phyloP scores from a whole-genome alignment of 768 basidiomycete genomes.

The Lactarius hengduanensis region DNA sequence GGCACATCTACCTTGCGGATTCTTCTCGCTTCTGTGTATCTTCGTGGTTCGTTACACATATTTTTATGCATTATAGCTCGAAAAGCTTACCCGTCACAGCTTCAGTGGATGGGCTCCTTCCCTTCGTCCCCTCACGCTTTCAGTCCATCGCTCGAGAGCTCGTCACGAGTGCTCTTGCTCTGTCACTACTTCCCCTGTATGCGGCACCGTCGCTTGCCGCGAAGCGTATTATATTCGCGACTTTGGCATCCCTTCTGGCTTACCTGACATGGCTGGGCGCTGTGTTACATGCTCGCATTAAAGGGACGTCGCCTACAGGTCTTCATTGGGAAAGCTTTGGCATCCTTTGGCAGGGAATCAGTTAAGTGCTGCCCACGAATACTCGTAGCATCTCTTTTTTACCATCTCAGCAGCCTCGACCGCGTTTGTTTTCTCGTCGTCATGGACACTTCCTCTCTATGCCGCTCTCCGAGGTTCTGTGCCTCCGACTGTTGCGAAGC shows the following conservation, averaged over 20 bases:
- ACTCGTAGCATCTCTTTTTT: neutral
- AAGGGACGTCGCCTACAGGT: slow-evolving; percentile 42
- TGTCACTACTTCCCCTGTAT: slow-evolving; percentile 50
- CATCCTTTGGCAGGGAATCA: slow-evolving; percentile 60
- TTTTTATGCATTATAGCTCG: slow-evolving; percentile 13
- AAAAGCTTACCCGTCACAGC: slow-evolving; percentile 40
- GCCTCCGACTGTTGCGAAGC: slow-evolving; percentile 42
- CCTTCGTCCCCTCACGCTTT: slow-evolving; percentile 44
- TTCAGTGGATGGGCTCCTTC: slow-evolving; percentile 51
- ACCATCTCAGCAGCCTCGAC: slow-evolving; percentile 45
- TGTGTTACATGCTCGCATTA: slow-evolving; percentile 50
- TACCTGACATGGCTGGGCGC: slow-evolving; percentile 63
- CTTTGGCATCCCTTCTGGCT: slow-evolving; percentile 56
- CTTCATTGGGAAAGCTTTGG: slow-evolving; percentile 44
- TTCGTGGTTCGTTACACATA: slow-evolving; percentile 52
- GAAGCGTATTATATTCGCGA: slow-evolving; percentile 52
- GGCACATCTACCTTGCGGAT: slow-evolving; percentile 48
- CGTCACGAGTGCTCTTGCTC: slow-evolving; percentile 43
- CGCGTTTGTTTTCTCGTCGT: slow-evolving; percentile 64
- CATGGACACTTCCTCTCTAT: slow-evolving; percentile 64
- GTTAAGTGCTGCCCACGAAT: slow-evolving; percentile 41
- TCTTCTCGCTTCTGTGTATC: slow-evolving; percentile 57
- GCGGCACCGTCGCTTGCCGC: slow-evolving; percentile 55
- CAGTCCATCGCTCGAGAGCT: slow-evolving; percentile 40
- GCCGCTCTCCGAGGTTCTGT: slow-evolving; percentile 51